Percentiles rank a stretch among this genome's conserved stretches.
These are phyloP conservation scores for Volutella citrinella DNA, from an alignment of 2,329 filamentous ascomycete species.

Conservation along the genomic window DNA sequence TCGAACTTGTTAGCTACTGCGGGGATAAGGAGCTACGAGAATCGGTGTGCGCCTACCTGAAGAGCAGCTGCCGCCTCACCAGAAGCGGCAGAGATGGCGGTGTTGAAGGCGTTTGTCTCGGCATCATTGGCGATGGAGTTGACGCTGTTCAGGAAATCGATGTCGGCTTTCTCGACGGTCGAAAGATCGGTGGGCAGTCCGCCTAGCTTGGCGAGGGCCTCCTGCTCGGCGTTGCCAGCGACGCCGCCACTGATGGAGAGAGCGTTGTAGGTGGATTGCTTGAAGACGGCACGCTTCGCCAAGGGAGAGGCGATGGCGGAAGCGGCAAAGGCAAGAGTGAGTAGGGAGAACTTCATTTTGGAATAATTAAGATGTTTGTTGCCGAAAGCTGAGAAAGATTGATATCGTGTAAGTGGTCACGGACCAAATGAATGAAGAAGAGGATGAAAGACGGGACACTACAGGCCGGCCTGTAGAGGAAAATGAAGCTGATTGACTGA, in stretches of 20 bases:
- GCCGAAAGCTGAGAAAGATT: not conserved
- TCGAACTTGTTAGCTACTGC: conserved; percentile 3
- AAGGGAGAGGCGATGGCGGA: conserved; percentile 29
- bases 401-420: not conserved
- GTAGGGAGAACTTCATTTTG: conserved; percentile 34
- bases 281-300: conserved; percentile 28
- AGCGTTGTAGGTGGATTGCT: conserved; percentile 37
- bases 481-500: too few species aligned
- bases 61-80: conserved; percentile 47
- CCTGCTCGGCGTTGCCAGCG: conserved; percentile 42
- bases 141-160: conserved; percentile 47
- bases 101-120: conserved; percentile 51
- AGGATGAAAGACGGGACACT: too few species aligned
- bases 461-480: too few species aligned
- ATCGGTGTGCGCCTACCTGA: conserved; percentile 30
- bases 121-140: conserved; percentile 53
- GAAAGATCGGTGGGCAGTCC: conserved; percentile 38
- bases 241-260: conserved; percentile 46
- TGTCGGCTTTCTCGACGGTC: conserved; percentile 43
- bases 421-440: not conserved
- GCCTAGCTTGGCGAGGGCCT: conserved; percentile 39
- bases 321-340: conserved; percentile 25
- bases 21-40: fast-evolving
- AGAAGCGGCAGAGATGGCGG: conserved; percentile 46
- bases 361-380: not conserved